Percentiles rank a stretch among this genome's conserved stretches.
These are phyloP conservation scores for Apiotrichum gamsii DNA, from an alignment of 1,284 basidiomycete genomes.

Conservation along the genomic window DNA sequence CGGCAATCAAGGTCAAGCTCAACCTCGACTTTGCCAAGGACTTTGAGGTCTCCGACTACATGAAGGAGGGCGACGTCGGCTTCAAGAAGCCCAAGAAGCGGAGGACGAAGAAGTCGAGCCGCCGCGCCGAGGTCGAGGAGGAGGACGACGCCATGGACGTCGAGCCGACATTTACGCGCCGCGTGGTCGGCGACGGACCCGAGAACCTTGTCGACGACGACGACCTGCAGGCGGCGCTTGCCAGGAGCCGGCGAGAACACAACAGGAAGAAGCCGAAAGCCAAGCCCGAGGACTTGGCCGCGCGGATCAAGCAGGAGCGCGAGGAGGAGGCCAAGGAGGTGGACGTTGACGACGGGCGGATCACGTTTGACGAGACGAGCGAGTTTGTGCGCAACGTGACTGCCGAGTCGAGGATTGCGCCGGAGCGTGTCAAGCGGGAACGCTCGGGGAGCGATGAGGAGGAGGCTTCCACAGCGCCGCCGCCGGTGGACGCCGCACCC, in stretches of 20 bases:
- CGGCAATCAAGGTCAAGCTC: constrained; percentile 48
- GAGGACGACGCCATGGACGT: constrained; percentile 65
- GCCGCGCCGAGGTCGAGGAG: constrained; percentile 57
- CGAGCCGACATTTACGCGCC: constrained; percentile 52
- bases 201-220: constrained; percentile 96
- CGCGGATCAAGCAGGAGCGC: constrained; percentile 60
- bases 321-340: constrained; percentile 51
- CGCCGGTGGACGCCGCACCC: constrained; percentile 46
- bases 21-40: constrained; percentile 93
- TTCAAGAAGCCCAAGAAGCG: constrained; percentile 91
- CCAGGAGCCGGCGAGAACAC: constrained; percentile 74
- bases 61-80: constrained; percentile 81
- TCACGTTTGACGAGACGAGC: constrained; percentile 94
- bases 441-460: constrained; percentile 25
- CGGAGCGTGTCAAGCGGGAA: constrained; percentile 42
- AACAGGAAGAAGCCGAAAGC: constrained; percentile 70
- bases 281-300: constrained; percentile 77
- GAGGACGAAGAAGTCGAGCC: constrained; percentile 59
- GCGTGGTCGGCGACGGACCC: constrained; percentile 57
- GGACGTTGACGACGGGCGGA: constrained; percentile 55
- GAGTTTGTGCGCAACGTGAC: constrained; percentile 92
- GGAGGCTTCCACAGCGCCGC: no score
- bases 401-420: constrained; percentile 40
- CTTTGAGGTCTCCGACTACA: constrained; percentile 75
- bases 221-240: constrained; percentile 88